Evolutionary conservation across 352 stramenopile species (phyloP).

Genomic region (Paralagenidium karlingii): DNA sequence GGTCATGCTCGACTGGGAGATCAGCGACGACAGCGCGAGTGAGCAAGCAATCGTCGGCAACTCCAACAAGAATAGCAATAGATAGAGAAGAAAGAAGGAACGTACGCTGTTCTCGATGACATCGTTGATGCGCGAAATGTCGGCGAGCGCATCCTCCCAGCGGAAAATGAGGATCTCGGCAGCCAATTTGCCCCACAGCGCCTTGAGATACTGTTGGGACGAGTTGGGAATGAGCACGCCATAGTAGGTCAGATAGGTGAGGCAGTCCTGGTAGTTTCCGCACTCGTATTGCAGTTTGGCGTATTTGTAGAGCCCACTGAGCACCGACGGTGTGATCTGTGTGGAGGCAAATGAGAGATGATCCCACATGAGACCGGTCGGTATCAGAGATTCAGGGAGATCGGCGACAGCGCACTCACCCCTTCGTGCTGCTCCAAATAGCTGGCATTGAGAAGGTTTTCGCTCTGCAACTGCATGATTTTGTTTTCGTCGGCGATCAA

Average conservation of each 20-base stretch:
- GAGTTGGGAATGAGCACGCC: slow-evolving; percentile 78
- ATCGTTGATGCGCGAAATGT: slow-evolving; percentile 89
- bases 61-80: background rate
- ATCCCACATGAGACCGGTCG: background rate
- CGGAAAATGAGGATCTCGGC: slow-evolving; percentile 95
- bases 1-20: slow-evolving; percentile 41
- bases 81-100: slow-evolving; percentile 4
- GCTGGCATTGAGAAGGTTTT: slow-evolving; percentile 65
- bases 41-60: too few relatives aligned
- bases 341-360: slow-evolving; percentile 5
- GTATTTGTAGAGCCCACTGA: slow-evolving; percentile 90
- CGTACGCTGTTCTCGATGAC: slow-evolving; percentile 89
- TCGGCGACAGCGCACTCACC: slow-evolving; percentile 34
- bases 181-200: slow-evolving; percentile 93
- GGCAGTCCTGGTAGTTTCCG: slow-evolving; percentile 90
- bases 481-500: slow-evolving; percentile 80
- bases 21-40: slow-evolving; percentile 1
- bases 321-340: slow-evolving; percentile 78
- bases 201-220: slow-evolving; percentile 78
- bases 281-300: slow-evolving; percentile 96
- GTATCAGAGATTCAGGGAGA: slow-evolving; percentile 4
- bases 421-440: slow-evolving; percentile 74
- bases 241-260: slow-evolving; percentile 86
- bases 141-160: slow-evolving; percentile 90
- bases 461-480: slow-evolving; percentile 74